Evolutionary conservation across 1,139 yeast genomes (phyloP).

Genomic region (Suhomyces bokatorum): DNA sequence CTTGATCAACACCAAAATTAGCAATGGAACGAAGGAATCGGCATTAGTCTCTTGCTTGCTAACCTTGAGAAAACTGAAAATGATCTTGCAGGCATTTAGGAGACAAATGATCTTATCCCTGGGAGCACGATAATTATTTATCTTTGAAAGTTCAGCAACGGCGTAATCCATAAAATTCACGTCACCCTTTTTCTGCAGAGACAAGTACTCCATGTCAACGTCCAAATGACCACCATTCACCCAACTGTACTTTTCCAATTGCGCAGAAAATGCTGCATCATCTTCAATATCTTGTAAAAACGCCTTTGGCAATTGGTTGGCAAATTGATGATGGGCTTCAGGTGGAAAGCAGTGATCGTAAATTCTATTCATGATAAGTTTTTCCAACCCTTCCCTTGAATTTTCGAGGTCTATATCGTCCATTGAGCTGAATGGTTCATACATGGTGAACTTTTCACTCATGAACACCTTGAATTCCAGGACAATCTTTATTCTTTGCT

Average conservation of each 20-base stretch:
- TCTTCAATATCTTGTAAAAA: slow-evolving; percentile 56
- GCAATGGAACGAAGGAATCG: slow-evolving; percentile 84
- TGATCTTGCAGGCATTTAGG: slow-evolving; percentile 87
- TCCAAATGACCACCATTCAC: slow-evolving; percentile 80
- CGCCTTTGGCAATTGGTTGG: slow-evolving; percentile 33
- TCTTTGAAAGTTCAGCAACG: slow-evolving; percentile 66
- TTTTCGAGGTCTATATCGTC: slow-evolving; percentile 61
- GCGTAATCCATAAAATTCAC: slow-evolving; percentile 69
- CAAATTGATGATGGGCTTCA: slow-evolving; percentile 45
- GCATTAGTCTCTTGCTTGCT: slow-evolving; percentile 78
- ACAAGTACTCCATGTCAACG: slow-evolving; percentile 48
- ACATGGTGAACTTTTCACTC: slow-evolving; percentile 59
- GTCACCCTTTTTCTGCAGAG: slow-evolving; percentile 24
- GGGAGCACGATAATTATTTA: slow-evolving; percentile 86
- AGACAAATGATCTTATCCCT: slow-evolving; percentile 92
- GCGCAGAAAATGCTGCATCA: slow-evolving; percentile 58
- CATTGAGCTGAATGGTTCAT: slow-evolving; percentile 75
- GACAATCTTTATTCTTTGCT: slow-evolving; percentile 77
- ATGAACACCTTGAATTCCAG: slow-evolving; percentile 74
- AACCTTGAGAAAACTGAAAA: slow-evolving; percentile 80
- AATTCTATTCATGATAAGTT: slow-evolving; percentile 83
- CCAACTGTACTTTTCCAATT: slow-evolving; percentile 71
- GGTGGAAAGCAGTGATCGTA: slow-evolving; percentile 84
- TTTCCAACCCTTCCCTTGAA: slow-evolving; percentile 89
- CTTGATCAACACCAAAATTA: slow-evolving; percentile 75